phyloP scores from a whole-genome alignment of 2,329 filamentous ascomycete species.

The Huntiella savannae region DNA sequence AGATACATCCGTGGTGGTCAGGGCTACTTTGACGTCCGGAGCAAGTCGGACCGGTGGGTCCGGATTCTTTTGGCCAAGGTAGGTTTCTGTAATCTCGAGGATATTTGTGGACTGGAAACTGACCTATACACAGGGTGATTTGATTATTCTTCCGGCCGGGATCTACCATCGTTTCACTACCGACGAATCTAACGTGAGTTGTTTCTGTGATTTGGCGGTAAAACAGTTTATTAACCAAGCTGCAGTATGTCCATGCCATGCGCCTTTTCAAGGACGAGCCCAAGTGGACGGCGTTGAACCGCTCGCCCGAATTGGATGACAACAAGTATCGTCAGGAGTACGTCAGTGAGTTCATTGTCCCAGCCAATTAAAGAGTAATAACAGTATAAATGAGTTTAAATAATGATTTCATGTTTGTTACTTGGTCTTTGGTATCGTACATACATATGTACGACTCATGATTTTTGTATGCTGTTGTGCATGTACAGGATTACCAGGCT shows the following conservation, averaged over 20 bases:
- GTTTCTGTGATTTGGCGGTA: not conserved
- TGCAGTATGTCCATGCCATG: constrained; percentile 89
- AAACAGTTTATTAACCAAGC: constrained; percentile 2
- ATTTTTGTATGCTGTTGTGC: not conserved
- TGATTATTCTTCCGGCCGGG: constrained; percentile 83
- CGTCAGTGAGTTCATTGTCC: constrained; percentile 21
- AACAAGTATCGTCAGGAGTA: constrained; percentile 71
- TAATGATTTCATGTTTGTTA: not conserved
- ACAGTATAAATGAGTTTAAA: not conserved
- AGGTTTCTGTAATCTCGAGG: constrained; percentile 4
- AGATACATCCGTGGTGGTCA: constrained; percentile 75
- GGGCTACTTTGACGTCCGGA: constrained; percentile 86
- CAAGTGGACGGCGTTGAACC: constrained; percentile 91
- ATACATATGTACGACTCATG: not conserved
- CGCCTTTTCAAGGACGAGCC: constrained; percentile 94
- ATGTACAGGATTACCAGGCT: not conserved
- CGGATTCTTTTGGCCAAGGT: constrained; percentile 66
- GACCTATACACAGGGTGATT: constrained; percentile 35
- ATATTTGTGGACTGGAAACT: not conserved
- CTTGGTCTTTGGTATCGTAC: not conserved
- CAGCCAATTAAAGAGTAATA: constrained; percentile 5
- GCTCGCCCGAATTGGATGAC: constrained; percentile 53
- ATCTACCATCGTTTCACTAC: constrained; percentile 98
- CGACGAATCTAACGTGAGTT: constrained; percentile 68
- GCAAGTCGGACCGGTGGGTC: constrained; percentile 71